Conservation (phyloP, 768 basidiomycete species). For the Serendipita sp. region DNA sequence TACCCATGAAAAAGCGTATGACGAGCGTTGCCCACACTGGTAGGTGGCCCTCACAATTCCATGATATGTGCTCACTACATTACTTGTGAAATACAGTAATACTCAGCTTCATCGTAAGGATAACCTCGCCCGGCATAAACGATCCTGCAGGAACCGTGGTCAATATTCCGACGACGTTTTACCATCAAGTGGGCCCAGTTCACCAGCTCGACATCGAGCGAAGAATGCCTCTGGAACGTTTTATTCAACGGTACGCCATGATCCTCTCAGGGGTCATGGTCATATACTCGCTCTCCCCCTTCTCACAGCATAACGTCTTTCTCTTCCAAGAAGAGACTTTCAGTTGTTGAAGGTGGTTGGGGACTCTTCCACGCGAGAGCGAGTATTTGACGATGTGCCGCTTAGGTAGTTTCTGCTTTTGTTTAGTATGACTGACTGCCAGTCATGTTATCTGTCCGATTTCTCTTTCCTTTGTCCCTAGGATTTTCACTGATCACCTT, state of each 20-base stretch:
- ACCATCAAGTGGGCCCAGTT: not conserved
- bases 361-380: not conserved
- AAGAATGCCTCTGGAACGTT: not conserved
- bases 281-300: not conserved
- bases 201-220: not conserved
- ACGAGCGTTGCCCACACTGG: not conserved
- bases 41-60: not conserved
- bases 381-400: conserved; percentile 5
- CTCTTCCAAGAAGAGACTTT: too few species aligned
- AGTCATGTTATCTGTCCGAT: not conserved
- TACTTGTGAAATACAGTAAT: not conserved
- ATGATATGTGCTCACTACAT: not conserved
- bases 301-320: not conserved
- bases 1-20: not conserved
- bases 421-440: not conserved
- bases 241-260: conserved; percentile 1
- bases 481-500: not conserved
- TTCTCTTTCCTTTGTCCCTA: not conserved
- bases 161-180: too few species aligned
- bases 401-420: not conserved
- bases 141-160: not conserved
- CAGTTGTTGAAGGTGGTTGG: not conserved
- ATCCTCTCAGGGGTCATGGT: not conserved
- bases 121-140: not conserved
- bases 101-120: conserved; percentile 6